Evolutionary conservation across 2,329 filamentous ascomycete species (phyloP), one percentile per base, ranked within the genome.

Genomic region (Nemania abortiva): DNA sequence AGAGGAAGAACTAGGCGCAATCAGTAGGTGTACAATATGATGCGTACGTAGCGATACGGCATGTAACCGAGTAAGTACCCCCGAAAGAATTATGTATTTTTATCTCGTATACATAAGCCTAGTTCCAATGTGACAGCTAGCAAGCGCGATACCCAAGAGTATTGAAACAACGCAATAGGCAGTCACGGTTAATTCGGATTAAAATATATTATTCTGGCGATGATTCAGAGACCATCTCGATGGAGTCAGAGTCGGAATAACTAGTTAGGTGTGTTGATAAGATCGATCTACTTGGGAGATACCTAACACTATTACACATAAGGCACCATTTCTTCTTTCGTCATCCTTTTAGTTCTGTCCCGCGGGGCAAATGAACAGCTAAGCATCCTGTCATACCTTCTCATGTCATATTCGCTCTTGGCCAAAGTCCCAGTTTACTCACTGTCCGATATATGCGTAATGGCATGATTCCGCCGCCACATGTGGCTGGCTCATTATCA

Each of bases 261-360:
- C 15, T 59, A 49, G 22, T 13, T 31, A 59, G 45, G 20, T 31
- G 39, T 58, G 13, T 47, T 20, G 22, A 34, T 58, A 58, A 29
- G 45, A 34, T 42, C 18, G 20, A 47, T 24, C 15, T 57, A 56
- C 34, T 20, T 47, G 18, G 42, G 11, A 13, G 13, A 4, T 6
- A 54, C 31, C 31, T 34, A 34, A 34, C 31, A n/a, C n/a, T n/a
- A n/a, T n/a, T n/a, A n/a, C n/a, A 47, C 42, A 15, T 6, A 47
- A 47, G 13, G 13, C 15, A 29, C 27, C 27, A 27, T 20, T 34
- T 49, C 20, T 66, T 66, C 58, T 66, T 66, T 66, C 63, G 67
- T 69, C 63, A 69, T 69, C 63, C 45, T 55, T 6, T 4, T 20
- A 52, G 58, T 69, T 63, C n/a, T n/a, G n/a, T n/a, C n/a, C 58